These are phyloP conservation scores for Cadophora malorum DNA, from an alignment of 2,329 filamentous ascomycete species.

Conservation along the genomic window DNA sequence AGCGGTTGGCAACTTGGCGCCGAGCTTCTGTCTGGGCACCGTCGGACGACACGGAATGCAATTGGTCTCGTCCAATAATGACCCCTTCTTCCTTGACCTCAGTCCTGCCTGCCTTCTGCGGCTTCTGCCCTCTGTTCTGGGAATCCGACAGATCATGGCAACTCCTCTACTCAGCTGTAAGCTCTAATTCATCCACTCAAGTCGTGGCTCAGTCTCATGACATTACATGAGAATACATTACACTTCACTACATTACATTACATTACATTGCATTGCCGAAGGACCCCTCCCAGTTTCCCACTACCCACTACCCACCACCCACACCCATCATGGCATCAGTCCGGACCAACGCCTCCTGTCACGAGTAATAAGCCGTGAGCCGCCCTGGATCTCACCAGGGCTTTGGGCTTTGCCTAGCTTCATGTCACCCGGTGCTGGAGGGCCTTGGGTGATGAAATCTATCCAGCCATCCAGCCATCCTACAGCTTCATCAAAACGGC, in stretches of 20 bases:
- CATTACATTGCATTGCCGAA: neutral
- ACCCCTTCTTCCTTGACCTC: neutral
- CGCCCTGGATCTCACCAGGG: slow-evolving; percentile 11
- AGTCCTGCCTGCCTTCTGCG: neutral
- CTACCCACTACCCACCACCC: neutral
- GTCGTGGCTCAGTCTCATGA: neutral
- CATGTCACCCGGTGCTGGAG: slow-evolving; percentile 9
- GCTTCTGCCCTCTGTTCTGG: neutral
- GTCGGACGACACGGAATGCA: slow-evolving; percentile 16
- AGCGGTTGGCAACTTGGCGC: slow-evolving; percentile 6
- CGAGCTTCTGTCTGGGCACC: slow-evolving; percentile 3
- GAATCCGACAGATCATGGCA: slow-evolving; percentile 1
- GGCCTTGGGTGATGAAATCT: slow-evolving; percentile 14
- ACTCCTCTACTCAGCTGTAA: neutral
- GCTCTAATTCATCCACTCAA: neutral
- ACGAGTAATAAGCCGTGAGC: slow-evolving; percentile 15
- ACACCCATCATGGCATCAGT: neutral
- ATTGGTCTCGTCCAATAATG: slow-evolving; percentile 13
- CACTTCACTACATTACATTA: neutral
- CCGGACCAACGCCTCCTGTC: slow-evolving; percentile 18
- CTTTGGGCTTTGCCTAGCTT: slow-evolving; percentile 6
- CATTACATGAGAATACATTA: neutral
- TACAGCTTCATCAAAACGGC: neutral
- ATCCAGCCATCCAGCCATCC: slow-evolving; percentile 10
- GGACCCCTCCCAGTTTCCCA: neutral